Evolutionary conservation across 2,329 filamentous ascomycete species (phyloP), one percentile per base, ranked within the genome.

Genomic region (Aspergillus glaucus): DNA sequence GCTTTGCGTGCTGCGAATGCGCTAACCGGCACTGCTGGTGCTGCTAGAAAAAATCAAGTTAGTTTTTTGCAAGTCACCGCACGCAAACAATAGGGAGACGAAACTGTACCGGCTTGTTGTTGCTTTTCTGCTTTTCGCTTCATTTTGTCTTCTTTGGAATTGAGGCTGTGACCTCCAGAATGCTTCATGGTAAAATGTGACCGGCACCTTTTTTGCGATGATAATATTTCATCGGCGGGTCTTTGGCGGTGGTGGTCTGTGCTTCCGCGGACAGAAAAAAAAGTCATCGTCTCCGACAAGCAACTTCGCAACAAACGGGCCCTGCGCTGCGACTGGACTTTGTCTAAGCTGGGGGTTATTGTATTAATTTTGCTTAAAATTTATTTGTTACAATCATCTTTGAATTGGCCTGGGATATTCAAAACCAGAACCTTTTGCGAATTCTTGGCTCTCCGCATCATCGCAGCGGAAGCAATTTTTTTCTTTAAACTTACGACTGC

Each of bases 1-100:
- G 67, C 67, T 64, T 62, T 70, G 57, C 69, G 70, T 51, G 70
- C 70, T 24, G 70, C 70, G 52, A 73, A 55, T 41, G 70, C 70
- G 52, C 70, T 73, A 50, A 72, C 56, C n/a, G 65, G 65, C 47
- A 57, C 65, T 66, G 55, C 21, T 37, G 65, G 65, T 47, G 57
- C 65, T 66, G 55, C 22, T 37, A 55, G 44, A 44, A 49, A 43
- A 44, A 48, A 53, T 46, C 49, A 40, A 48, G 49, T 55, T 39
- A 49, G 44, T 42, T 21, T 22, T 30, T 26, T 28, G 40, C 12
- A 17, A 22, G 45, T 6, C 15, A 17, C 12, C n/a, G 4, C 34
- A 7, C 32, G 14, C 19, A 21, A 22, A 30, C 42, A 36, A 19
- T 2, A 4, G 14, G 32, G 12, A 15, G 24, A 36, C 5, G 43